Evolutionary conservation across 164 flowering plant species (phyloP).

Genomic region (Pachysandra terminalis): DNA sequence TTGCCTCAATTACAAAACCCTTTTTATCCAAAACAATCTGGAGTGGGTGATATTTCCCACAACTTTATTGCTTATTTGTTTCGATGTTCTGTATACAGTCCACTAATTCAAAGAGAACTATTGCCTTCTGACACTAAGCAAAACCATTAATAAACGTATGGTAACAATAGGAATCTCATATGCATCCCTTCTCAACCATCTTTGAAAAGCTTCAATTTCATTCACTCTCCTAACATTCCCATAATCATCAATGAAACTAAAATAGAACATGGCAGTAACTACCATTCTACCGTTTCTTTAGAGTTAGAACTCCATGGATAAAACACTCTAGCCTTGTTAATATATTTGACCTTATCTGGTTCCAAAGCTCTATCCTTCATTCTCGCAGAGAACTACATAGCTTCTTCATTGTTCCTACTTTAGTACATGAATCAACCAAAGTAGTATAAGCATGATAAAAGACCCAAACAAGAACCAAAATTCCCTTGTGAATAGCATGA

Average conservation of each 20-base stretch:
- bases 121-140: no score
- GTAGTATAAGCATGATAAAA: slow-evolving; percentile 81
- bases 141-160: no score
- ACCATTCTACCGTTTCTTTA: slow-evolving; percentile 26
- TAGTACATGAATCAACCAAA: slow-evolving; percentile 67
- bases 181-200: no score
- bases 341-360: slow-evolving; percentile 81
- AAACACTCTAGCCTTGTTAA: slow-evolving; percentile 70
- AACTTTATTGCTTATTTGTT: no score
- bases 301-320: slow-evolving; percentile 42
- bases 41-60: no score
- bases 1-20: no score
- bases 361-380: slow-evolving; percentile 74
- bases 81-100: no score
- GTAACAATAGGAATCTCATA: no score
- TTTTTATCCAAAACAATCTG: no score
- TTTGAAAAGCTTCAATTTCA: slow-evolving; percentile 73
- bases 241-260: slow-evolving; percentile 79
- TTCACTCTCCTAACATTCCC: slow-evolving; percentile 80
- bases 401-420: slow-evolving; percentile 51
- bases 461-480: slow-evolving; percentile 57
- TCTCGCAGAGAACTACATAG: slow-evolving; percentile 56
- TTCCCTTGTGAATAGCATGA: slow-evolving; percentile 55
- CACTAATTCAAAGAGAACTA: no score
- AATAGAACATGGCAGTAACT: slow-evolving; percentile 61